phyloP scores from a whole-genome alignment of 371 early-diverging fungal species.

The Choanephora cucurbitarum region DNA sequence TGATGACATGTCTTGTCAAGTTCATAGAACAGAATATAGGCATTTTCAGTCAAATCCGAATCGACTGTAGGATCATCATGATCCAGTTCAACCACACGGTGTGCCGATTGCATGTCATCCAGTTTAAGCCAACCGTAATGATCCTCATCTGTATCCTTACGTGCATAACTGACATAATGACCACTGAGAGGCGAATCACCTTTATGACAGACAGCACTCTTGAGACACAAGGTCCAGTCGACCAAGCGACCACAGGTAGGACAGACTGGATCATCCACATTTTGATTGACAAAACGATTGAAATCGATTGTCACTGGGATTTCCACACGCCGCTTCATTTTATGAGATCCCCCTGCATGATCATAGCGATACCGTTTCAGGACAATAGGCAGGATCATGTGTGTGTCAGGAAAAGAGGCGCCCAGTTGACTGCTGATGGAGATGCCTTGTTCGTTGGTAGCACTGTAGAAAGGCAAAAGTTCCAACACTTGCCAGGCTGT shows the following conservation, averaged over 20 bases:
- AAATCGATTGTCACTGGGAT: constrained; percentile 55
- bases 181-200: constrained; percentile 50
- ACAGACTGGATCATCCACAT: constrained; percentile 30
- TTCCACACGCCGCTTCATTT: constrained; percentile 43
- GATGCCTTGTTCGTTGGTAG: constrained; percentile 55
- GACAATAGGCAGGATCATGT: constrained; percentile 55
- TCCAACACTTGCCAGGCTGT: constrained; percentile 64
- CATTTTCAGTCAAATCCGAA: constrained; percentile 50
- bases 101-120: constrained; percentile 37
- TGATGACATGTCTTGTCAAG: constrained; percentile 45
- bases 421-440: constrained; percentile 40
- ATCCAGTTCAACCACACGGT: neutral
- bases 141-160: constrained; percentile 6
- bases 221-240: constrained; percentile 53
- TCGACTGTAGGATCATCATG: constrained; percentile 23
- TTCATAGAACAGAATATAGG: constrained; percentile 63
- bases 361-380: constrained; percentile 51
- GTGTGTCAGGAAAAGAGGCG: constrained; percentile 50
- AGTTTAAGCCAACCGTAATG: constrained; percentile 16
- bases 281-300: constrained; percentile 49
- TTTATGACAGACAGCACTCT: constrained; percentile 59
- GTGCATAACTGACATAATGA: constrained; percentile 58
- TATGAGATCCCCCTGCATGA: constrained; percentile 33
- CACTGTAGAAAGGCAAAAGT: constrained; percentile 57
- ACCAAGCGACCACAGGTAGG: constrained; percentile 27